Conservation (phyloP, 805 yeast genomes). For the Pichia pseudocactophila region DNA sequence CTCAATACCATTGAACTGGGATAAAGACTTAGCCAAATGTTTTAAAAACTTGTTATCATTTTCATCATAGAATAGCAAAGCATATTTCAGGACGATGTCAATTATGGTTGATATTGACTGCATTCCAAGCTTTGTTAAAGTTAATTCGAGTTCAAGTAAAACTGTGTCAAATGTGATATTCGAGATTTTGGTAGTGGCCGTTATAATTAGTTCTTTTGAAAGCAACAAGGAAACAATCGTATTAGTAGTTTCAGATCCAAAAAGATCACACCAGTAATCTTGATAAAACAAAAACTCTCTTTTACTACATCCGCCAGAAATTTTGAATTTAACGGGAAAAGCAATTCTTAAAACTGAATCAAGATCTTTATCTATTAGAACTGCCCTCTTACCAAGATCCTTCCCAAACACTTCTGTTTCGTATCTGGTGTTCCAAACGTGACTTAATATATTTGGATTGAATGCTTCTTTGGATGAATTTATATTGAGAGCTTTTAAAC, state of each 20-base stretch:
- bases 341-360: conserved; percentile 34
- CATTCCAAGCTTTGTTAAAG: conserved; percentile 39
- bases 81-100: conserved; percentile 26
- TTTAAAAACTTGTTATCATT: conserved; percentile 9
- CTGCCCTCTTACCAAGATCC: conserved; percentile 18
- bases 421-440: conserved; percentile 19
- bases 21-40: conserved; percentile 33
- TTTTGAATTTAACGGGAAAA: conserved; percentile 25
- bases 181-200: conserved; percentile 32
- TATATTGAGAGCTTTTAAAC: not conserved
- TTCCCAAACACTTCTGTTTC: conserved; percentile 19
- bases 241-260: conserved; percentile 54
- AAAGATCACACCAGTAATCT: conserved; percentile 43
- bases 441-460: conserved; percentile 8
- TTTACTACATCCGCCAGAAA: conserved; percentile 7
- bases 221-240: conserved; percentile 39
- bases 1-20: conserved; percentile 41
- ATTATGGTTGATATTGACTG: conserved; percentile 29
- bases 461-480: too few relatives aligned
- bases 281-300: conserved; percentile 26
- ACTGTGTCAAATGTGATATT: conserved; percentile 14
- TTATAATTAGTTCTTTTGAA: conserved; percentile 27
- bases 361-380: conserved; percentile 30
- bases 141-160: conserved; percentile 39
- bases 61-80: conserved; percentile 15